phyloP scores from a whole-genome alignment of 371 early-diverging fungal species.

The Scutellospora calospora region DNA sequence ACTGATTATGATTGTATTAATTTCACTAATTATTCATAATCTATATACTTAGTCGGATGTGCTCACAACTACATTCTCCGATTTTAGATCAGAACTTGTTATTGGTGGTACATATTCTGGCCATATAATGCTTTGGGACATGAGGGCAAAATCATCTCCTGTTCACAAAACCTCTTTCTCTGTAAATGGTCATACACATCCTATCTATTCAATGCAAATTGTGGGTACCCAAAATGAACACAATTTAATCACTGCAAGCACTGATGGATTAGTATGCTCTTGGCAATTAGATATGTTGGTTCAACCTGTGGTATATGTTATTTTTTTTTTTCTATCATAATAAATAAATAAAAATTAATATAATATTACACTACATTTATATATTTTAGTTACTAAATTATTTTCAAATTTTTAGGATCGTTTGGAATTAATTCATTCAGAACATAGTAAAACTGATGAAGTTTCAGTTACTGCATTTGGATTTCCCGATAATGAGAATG shows the following conservation, averaged over 20 bases:
- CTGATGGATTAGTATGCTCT: conserved; percentile 94
- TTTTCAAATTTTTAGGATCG: conserved; percentile 64
- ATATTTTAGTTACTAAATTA: neutral
- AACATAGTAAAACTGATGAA: conserved; percentile 88
- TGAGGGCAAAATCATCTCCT: conserved; percentile 85
- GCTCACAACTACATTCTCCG: conserved; percentile 86
- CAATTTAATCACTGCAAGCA: conserved; percentile 88
- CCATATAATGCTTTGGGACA: conserved; percentile 97
- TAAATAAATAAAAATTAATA: neutral
- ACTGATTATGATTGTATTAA: too few species aligned
- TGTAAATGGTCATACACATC: conserved; percentile 95
- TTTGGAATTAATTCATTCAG: conserved; percentile 78
- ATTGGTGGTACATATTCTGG: conserved; percentile 97
- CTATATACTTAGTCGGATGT: conserved; percentile 84
- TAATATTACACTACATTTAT: neutral
- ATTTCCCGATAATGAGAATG: conserved; percentile 93
- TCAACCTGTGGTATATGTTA: conserved; percentile 75
- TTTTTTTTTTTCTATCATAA: neutral
- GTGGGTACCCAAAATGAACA: conserved; percentile 96
- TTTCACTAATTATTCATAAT: too few species aligned
- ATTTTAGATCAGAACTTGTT: conserved; percentile 89
- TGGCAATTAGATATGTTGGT: conserved; percentile 98
- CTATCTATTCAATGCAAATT: conserved; percentile 88
- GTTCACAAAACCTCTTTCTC: conserved; percentile 90
- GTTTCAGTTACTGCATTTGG: conserved; percentile 90